Conservation (phyloP, 2,329 filamentous ascomycete genomes). For the Diplodia mutila region DNA sequence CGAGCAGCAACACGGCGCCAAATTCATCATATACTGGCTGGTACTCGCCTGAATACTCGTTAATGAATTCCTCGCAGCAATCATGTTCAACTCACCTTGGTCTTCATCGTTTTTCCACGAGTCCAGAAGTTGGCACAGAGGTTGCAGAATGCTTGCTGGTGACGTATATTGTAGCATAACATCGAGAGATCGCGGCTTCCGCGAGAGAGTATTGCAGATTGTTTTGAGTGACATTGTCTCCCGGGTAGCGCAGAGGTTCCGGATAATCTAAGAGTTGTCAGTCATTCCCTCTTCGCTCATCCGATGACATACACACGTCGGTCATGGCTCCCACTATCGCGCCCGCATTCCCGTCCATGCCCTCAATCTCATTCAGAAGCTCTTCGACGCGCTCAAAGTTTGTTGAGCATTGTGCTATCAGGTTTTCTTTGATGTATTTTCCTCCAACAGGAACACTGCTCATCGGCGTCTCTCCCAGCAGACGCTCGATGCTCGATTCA, state of each 20-base stretch:
- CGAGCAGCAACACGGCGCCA: constrained; percentile 72
- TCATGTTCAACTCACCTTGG: constrained; percentile 53
- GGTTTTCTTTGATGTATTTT: constrained; percentile 74
- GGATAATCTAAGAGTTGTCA: constrained; percentile 59
- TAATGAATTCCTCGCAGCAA: neutral
- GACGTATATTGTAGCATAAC: constrained; percentile 77
- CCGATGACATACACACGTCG: constrained; percentile 37
- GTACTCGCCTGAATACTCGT: constrained; percentile 63
- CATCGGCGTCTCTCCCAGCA: constrained; percentile 84
- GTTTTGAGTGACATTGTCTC: constrained; percentile 81
- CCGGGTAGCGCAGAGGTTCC: constrained; percentile 69
- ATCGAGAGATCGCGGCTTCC: constrained; percentile 72
- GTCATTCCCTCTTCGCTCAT: constrained; percentile 23
- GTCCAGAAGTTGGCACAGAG: constrained; percentile 75
- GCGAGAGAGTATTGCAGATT: constrained; percentile 72
- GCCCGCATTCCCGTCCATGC: constrained; percentile 88
- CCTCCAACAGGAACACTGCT: constrained; percentile 74
- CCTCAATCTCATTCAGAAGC: constrained; percentile 80
- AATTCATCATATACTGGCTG: constrained; percentile 88
- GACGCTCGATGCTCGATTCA: constrained; percentile 73
- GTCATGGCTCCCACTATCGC: constrained; percentile 74
- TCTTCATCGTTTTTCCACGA: constrained; percentile 82
- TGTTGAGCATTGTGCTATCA: constrained; percentile 76
- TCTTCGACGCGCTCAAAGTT: constrained; percentile 76
- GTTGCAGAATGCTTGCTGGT: constrained; percentile 69